These are phyloP conservation scores for Petasospora rhodanensis DNA, from an alignment of 1,139 yeast species.

Conservation along the genomic window DNA sequence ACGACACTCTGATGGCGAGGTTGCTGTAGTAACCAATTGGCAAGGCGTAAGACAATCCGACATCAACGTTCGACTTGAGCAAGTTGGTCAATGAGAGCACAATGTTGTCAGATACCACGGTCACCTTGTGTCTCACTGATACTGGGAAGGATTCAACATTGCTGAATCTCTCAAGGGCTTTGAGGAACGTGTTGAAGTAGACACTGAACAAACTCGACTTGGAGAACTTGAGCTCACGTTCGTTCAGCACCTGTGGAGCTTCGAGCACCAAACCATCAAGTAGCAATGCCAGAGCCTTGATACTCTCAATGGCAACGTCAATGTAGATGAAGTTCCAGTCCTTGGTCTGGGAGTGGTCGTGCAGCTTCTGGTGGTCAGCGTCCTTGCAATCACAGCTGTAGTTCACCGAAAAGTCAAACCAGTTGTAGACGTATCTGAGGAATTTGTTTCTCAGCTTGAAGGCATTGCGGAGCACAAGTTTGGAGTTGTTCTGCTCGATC, in stretches of 20 bases:
- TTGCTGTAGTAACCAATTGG: constrained; percentile 78
- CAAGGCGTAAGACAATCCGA: constrained; percentile 71
- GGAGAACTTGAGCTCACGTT: constrained; percentile 50
- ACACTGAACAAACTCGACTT: constrained; percentile 66
- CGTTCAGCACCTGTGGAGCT: constrained; percentile 56
- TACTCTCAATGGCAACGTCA: constrained; percentile 65
- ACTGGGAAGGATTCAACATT: constrained; percentile 31
- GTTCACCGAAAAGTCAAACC: constrained; percentile 57
- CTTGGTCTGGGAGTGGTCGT: constrained; percentile 21
- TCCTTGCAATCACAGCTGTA: constrained; percentile 31
- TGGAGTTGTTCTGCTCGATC: constrained; percentile 42
- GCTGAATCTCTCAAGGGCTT: constrained; percentile 61
- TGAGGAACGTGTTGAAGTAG: constrained; percentile 66
- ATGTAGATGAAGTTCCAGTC: constrained; percentile 54
- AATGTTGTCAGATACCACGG: constrained; percentile 59
- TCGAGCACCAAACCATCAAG: constrained; percentile 56
- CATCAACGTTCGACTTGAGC: constrained; percentile 67
- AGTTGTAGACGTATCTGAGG: constrained; percentile 56
- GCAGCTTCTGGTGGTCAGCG: constrained; percentile 17
- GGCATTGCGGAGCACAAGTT: constrained; percentile 50
- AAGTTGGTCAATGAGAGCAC: constrained; percentile 64
- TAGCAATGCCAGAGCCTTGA: constrained; percentile 51
- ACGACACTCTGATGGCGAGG: constrained; percentile 59
- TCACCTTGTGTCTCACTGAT: constrained; percentile 47
- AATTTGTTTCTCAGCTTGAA: constrained; percentile 53